These are phyloP conservation scores for Tulasnella sp. DNA, from an alignment of 768 basidiomycete genomes.

Conservation along the genomic window DNA sequence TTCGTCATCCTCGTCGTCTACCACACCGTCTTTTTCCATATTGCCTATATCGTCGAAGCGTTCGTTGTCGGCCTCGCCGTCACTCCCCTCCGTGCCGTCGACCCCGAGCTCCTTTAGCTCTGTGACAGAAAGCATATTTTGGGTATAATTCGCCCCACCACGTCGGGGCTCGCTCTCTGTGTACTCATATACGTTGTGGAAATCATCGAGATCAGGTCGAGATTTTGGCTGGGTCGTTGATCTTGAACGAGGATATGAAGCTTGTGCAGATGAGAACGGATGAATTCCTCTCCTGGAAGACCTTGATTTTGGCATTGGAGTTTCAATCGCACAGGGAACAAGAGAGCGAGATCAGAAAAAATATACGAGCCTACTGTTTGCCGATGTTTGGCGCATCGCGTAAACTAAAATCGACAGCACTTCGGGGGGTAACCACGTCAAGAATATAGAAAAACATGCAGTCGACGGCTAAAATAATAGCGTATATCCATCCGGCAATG, in stretches of 20 bases:
- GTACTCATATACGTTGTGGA: slow-evolving; percentile 15
- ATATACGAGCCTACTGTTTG: not conserved
- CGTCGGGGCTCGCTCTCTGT: not conserved
- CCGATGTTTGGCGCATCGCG: not conserved
- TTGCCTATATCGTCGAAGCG: slow-evolving; percentile 28
- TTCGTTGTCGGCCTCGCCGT: not conserved
- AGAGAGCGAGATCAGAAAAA: not conserved
- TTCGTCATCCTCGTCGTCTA: slow-evolving; percentile 67
- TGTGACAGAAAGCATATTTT: not conserved
- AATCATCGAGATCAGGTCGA: slow-evolving; percentile 2
- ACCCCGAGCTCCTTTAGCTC: not conserved
- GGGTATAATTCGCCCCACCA: not conserved
- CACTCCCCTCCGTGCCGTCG: not conserved
- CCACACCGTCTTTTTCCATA: slow-evolving; percentile 37
- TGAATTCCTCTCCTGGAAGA: slow-evolving; percentile 9
- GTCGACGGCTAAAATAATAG: slow-evolving; percentile 82
- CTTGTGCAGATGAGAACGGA: slow-evolving; percentile 12
- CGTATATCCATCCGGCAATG: slow-evolving; percentile 82
- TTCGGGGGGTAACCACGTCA: slow-evolving; percentile 76
- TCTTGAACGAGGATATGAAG: no score
- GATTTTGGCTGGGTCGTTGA: not conserved
- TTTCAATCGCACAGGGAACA: not conserved
- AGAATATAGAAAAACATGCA: slow-evolving; percentile 82
- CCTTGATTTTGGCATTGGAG: not conserved
- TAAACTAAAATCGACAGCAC: not conserved